Evolutionary conservation across 2,329 filamentous ascomycete species (phyloP), one percentile per base, ranked within the genome.

Genomic region (Botryosphaeria dothidea): DNA sequence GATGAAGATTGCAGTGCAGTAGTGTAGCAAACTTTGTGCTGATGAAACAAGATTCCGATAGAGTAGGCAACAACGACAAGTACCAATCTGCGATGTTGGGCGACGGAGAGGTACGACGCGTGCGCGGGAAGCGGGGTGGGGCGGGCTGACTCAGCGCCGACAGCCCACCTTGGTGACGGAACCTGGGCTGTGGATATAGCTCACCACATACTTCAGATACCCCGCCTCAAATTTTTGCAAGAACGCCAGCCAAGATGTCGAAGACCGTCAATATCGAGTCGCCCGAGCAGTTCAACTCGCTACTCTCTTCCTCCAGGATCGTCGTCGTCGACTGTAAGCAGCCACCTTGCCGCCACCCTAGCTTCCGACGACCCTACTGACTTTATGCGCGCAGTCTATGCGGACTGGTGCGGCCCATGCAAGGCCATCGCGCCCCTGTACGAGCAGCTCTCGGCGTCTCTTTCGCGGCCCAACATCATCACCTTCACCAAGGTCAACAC

Each of bases 401-500:
- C 93, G 72, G 89, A 92, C 73, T 95, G 91, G 89, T 96, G 91
- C 74, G 89, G 83, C 36, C 91, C 92, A 73, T 96, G 93, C 85
- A 91, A 92, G 72, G 84, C 87, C 69, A 93, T 98, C 69, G 91
- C 90, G 5, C 92, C 93, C 19, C 79, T 93, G 68, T 97, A 92
- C 81, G 91, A 95, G 73, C 82, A 89, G 75, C 86, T 97, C 56
- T 88, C 93, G 34, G 75, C 80, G 49, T 84, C 88, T 67, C 85
- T 96, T 51, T 90, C 92, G 19, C 86, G 88, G 60, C 86, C 90
- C 17, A 88, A 89, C 70, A 82, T 85, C 69, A 89, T 97, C 71
- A 91, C 89, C 36, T 97, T 98, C 77, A 88, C 88, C 76, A 97
- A 95, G 82, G 85, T 97, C 81, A 89, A 98, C 82, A 90, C 88